Evolutionary conservation across 108 stramenopile species (phyloP), one percentile per base, ranked within the genome.

Genomic region (Heterococcus sp.): DNA sequence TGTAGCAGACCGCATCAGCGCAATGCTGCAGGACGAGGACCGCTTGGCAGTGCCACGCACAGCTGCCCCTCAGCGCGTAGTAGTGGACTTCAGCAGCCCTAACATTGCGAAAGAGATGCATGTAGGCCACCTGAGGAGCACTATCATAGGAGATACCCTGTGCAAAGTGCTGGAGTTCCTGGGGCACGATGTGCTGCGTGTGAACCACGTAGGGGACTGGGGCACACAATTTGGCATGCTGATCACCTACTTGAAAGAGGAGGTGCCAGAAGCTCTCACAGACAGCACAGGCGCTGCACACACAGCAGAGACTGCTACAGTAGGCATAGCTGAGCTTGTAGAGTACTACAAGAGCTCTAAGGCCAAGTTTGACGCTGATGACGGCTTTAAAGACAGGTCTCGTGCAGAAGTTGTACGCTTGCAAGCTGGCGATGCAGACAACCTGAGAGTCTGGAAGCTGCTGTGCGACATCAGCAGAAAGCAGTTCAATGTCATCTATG

Each of bases 21-120:
- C 30, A 27, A 83, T 83, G 75, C 36, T 76, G 8, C 30, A 26
- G 39, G 83, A 82, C 46, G 31, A 2, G 34, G 74, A 37, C 11
- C 69, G 82, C n/a, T 67, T 85, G 0, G 75, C 67, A 37, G 68
- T 84, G 26, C 32, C 75, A 14, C 67, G 71, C 68, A 76, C 73
- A 0, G 8, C 73, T 1, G 65, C 78, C 31, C 71, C 76, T 31
- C 87, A 84, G 70, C 85, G 73, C 30, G 96, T 98, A 65, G 91
- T 96, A 8, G 96, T 99, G 3, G 97, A 99, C 88, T 99, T 98
- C 80, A 95, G 94, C 65, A 94, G 93, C 73, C 99, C 99, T 66
- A 99, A 99, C 90, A 98, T 99, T 87, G 99, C 99, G 82, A 99
- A 99, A 90, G 99, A 99, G 88, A 99, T 99, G 99, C 99, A 99